Percentiles rank a stretch among this genome's conserved stretches.
Conservation (phyloP, 2,329 filamentous ascomycete genomes). For the Botryotinia globosa region DNA sequence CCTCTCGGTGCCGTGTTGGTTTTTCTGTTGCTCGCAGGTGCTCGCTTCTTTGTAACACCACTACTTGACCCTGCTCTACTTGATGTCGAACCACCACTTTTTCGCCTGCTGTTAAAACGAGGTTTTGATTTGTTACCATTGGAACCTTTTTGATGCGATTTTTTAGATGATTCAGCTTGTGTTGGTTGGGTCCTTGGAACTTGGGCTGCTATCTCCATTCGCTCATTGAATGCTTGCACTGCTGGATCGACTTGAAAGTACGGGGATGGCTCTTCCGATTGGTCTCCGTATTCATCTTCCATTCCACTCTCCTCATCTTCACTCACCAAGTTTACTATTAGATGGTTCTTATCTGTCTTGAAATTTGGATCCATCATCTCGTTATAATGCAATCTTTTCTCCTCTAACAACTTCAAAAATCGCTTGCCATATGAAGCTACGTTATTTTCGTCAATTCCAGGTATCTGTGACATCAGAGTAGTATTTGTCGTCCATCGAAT, state of each 20-base stretch:
- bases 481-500: conserved; percentile 62
- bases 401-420: conserved; percentile 58
- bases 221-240: conserved; percentile 17
- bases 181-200: background rate
- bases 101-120: conserved; percentile 6
- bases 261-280: background rate
- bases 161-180: conserved; percentile 2
- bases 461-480: conserved; percentile 61
- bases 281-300: conserved; percentile 31
- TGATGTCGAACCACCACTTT: conserved; percentile 4
- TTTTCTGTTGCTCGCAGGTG: conserved; percentile 24
- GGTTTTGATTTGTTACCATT: background rate
- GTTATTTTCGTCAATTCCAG: conserved; percentile 60
- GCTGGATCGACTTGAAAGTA: conserved; percentile 13
- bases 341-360: conserved; percentile 37
- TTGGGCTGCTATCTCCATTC: conserved; percentile 2
- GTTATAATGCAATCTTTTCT: conserved; percentile 47
- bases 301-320: conserved; percentile 28
- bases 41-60: conserved; percentile 29
- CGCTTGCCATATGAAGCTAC: conserved; percentile 59
- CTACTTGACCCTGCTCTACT: conserved; percentile 15
- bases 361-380: conserved; percentile 46
- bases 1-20: conserved; percentile 9
- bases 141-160: background rate
- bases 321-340: conserved; percentile 52